Conservation (phyloP, 2,329 filamentous ascomycete species). For the Saccharata proteae region DNA sequence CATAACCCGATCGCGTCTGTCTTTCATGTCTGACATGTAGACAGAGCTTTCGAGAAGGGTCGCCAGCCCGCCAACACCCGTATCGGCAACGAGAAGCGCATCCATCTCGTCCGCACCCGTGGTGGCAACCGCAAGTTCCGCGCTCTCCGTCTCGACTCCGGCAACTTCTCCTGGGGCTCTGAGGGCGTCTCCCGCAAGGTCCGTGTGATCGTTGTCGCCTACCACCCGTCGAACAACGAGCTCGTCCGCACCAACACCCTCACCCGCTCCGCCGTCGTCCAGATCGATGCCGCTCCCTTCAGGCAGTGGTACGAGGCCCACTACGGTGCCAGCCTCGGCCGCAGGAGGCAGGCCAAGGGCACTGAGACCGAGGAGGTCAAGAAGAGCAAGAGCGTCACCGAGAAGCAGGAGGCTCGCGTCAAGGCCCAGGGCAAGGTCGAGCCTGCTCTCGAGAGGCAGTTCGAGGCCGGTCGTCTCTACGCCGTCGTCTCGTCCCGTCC, state of each 20-base stretch:
- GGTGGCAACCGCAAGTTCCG: slow-evolving; percentile 99
- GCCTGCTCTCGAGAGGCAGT: slow-evolving; percentile 86
- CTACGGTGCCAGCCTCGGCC: slow-evolving; percentile 85
- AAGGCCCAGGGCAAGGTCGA: slow-evolving; percentile 87
- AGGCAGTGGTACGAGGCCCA: slow-evolving; percentile 99
- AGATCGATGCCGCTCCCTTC: slow-evolving; percentile 98
- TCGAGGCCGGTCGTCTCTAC: slow-evolving; percentile 96
- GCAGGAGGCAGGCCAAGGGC: slow-evolving; percentile 79
- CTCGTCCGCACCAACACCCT: slow-evolving; percentile 99
- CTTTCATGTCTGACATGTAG: slow-evolving; percentile 37
- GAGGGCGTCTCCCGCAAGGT: slow-evolving; percentile 98
- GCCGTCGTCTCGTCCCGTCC: slow-evolving; percentile 87
- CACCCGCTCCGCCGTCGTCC: slow-evolving; percentile 96
- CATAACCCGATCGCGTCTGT: slow-evolving; percentile 50
- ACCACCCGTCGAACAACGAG: slow-evolving; percentile 99
- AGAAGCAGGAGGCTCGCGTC: slow-evolving; percentile 88
- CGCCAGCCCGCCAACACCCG: slow-evolving; percentile 99
- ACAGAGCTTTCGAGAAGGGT: slow-evolving; percentile 99
- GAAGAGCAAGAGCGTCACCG: slow-evolving; percentile 92
- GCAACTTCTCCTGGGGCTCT: slow-evolving; percentile 99
- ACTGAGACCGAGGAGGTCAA: slow-evolving; percentile 60
- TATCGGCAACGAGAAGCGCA: slow-evolving; percentile 93
- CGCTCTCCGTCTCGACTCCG: slow-evolving; percentile 93
- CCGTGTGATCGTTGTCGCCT: slow-evolving; percentile 95
- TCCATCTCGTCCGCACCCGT: slow-evolving; percentile 93